Evolutionary conservation across 2,329 filamentous ascomycete genomes (phyloP).

Genomic region (Calycina marina): DNA sequence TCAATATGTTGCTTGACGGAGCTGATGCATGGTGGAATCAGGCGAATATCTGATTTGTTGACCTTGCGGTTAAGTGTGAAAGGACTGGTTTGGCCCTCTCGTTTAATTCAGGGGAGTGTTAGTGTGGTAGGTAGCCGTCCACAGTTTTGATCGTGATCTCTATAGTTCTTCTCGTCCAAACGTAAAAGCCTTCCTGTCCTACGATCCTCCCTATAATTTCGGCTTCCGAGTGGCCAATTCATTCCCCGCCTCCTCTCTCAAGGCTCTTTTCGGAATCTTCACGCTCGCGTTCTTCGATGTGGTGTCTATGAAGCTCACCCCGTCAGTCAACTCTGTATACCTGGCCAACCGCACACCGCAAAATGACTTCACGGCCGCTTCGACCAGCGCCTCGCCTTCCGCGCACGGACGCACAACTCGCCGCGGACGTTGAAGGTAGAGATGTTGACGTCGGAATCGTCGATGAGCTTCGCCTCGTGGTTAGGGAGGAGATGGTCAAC

Average conservation of each 20-base stretch:
- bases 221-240: background rate
- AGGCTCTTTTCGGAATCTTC: slow-evolving; percentile 31
- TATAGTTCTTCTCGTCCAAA: no score
- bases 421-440: slow-evolving; percentile 19
- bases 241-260: slow-evolving; percentile 23
- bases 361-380: slow-evolving; percentile 37
- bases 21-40: no score
- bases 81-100: no score
- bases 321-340: slow-evolving; percentile 55
- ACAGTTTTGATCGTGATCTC: no score
- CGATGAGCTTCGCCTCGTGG: slow-evolving; percentile 20
- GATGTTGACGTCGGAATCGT: slow-evolving; percentile 16
- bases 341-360: slow-evolving; percentile 42
- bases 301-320: slow-evolving; percentile 47
- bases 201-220: no score
- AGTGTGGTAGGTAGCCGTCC: no score
- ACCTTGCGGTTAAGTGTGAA: no score
- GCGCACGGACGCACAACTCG: slow-evolving; percentile 53
- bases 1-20: no score
- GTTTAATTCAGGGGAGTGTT: no score
- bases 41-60: no score
- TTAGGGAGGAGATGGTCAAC: slow-evolving; percentile 31
- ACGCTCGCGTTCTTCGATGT: slow-evolving; percentile 54
- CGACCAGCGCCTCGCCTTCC: slow-evolving; percentile 16
- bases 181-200: no score